Conservation (phyloP, 1,284 basidiomycete species). For the Ceratobasidium sp. region DNA sequence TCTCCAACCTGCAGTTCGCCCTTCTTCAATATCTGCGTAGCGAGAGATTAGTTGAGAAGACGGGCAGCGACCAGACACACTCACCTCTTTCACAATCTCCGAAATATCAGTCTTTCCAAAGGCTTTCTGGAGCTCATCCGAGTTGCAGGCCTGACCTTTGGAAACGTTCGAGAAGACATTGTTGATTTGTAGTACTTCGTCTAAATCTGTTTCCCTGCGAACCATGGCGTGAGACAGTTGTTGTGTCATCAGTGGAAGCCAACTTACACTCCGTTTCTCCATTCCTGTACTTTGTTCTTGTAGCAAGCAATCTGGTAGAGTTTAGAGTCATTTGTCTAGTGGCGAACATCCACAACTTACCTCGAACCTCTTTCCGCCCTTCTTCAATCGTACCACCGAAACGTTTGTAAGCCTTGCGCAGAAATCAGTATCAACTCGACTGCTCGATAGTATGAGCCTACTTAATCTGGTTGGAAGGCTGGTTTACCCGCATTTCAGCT, state of each 20-base stretch:
- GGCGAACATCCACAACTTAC: conserved; percentile 64
- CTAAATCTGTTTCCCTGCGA: conserved; percentile 86
- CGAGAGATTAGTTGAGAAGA: not conserved
- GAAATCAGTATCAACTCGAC: conserved; percentile 22
- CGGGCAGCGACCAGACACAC: conserved; percentile 42
- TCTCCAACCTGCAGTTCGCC: conserved; percentile 98
- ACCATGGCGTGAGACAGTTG: conserved; percentile 4
- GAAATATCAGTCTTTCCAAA: conserved; percentile 82
- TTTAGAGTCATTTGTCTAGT: not conserved
- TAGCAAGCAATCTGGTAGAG: conserved; percentile 89
- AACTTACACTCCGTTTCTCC: conserved; percentile 87
- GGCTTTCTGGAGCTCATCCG: conserved; percentile 89
- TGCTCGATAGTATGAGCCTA: conserved; percentile 51
- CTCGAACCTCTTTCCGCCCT: conserved; percentile 98
- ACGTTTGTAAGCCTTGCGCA: conserved; percentile 87
- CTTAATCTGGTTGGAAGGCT: conserved; percentile 91
- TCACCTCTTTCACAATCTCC: conserved; percentile 85
- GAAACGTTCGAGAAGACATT: conserved; percentile 97
- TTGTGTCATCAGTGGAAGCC: not conserved
- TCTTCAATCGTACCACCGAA: conserved; percentile 93
- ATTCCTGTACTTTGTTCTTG: conserved; percentile 99
- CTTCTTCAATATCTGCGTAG: conserved; percentile 84
- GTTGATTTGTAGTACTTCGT: conserved; percentile 96
- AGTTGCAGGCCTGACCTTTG: conserved; percentile 93
- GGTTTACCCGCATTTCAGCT: conserved; percentile 68